These are phyloP conservation scores for Trichoderma brevicompactum DNA, from an alignment of 2,329 filamentous ascomycete species.

Conservation along the genomic window DNA sequence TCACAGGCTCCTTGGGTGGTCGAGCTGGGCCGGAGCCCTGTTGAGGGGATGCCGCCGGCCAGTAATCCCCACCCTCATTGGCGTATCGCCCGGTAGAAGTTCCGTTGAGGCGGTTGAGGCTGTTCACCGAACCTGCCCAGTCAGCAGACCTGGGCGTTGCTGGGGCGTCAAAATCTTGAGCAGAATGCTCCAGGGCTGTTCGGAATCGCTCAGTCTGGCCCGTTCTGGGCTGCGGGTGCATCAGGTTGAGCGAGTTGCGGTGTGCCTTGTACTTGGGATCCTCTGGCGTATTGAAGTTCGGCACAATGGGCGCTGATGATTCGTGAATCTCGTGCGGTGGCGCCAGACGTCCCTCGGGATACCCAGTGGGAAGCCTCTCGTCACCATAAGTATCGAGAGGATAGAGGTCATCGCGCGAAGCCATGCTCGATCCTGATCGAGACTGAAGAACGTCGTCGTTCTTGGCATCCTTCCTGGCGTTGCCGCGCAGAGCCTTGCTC, in stretches of 20 bases:
- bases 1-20: constrained; percentile 66
- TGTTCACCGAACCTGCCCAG: constrained; percentile 65
- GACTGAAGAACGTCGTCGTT: constrained; percentile 66
- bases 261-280: constrained; percentile 83
- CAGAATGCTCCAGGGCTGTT: constrained; percentile 73
- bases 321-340: constrained; percentile 35
- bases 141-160: constrained; percentile 64
- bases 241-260: constrained; percentile 77
- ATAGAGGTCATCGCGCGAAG: constrained; percentile 63
- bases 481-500: constrained; percentile 75
- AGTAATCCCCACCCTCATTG: constrained; percentile 50
- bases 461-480: constrained; percentile 62
- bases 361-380: constrained; percentile 64
- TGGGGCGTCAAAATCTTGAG: constrained; percentile 66
- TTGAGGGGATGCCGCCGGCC: constrained; percentile 48
- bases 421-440: constrained; percentile 76
- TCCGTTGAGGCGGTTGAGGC: constrained; percentile 57
- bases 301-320: constrained; percentile 46
- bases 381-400: constrained; percentile 59
- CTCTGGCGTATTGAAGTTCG: constrained; percentile 60
- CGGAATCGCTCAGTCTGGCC: constrained; percentile 76
- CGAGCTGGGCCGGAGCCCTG: constrained; percentile 55
- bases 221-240: constrained; percentile 77
- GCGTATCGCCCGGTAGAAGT: constrained; percentile 55
- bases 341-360: constrained; percentile 56